phyloP scores from a whole-genome alignment of 2,329 filamentous ascomycete species.

The Blumeria hordei region DNA sequence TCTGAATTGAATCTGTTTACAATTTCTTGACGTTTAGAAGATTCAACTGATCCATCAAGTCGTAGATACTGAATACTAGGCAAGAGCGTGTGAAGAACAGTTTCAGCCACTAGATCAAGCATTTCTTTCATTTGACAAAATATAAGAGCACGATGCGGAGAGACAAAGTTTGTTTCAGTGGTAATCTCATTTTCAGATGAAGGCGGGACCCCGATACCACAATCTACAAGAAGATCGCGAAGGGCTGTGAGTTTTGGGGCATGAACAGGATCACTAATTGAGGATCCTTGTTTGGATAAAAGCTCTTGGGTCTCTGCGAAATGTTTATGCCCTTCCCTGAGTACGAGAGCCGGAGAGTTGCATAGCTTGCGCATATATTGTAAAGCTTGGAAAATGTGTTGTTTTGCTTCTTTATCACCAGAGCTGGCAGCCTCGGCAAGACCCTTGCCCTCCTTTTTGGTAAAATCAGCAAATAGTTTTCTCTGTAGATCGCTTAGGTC shows the following conservation, averaged over 20 bases:
- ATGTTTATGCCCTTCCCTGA: constrained; percentile 79
- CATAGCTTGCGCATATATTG: constrained; percentile 99
- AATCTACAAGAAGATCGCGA: constrained; percentile 87
- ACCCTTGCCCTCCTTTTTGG: constrained; percentile 75
- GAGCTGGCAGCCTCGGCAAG: constrained; percentile 62
- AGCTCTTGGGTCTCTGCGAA: constrained; percentile 73
- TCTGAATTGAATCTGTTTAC: constrained; percentile 98
- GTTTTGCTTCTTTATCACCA: constrained; percentile 79
- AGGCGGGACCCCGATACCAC: constrained; percentile 63
- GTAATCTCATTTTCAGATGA: constrained; percentile 26
- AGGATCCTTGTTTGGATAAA: constrained; percentile 55
- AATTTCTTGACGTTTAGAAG: constrained; percentile 83
- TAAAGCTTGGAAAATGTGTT: constrained; percentile 95
- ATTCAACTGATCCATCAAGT: constrained; percentile 83
- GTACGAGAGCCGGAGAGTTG: constrained; percentile 87
- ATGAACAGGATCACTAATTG: constrained; percentile 62
- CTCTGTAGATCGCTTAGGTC: constrained; percentile 86
- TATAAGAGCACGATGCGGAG: constrained; percentile 81
- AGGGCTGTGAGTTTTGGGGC: constrained; percentile 83
- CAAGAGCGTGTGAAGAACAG: constrained; percentile 74
- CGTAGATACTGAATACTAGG: constrained; percentile 80
- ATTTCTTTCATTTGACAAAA: constrained; percentile 99
- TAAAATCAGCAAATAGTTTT: constrained; percentile 91
- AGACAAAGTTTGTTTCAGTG: constrained; percentile 54
- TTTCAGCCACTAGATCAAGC: constrained; percentile 95